These are phyloP conservation scores for Avena eriantha DNA, from an alignment of 176 grass and related monocot genomes.

Conservation along the genomic window DNA sequence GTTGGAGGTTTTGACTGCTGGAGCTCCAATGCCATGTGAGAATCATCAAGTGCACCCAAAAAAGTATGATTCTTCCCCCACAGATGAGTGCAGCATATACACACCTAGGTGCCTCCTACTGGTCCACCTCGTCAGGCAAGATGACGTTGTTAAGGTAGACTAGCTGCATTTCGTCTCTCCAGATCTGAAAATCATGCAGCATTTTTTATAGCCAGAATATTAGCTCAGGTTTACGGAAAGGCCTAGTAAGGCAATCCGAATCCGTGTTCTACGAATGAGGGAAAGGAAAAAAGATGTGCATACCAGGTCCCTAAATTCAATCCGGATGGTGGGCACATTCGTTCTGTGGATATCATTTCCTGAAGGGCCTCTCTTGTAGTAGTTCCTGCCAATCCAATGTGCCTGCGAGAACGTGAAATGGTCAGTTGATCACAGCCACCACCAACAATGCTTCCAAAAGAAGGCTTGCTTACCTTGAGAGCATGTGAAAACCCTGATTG, in stretches of 20 bases:
- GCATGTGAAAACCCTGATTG: conserved; percentile 98
- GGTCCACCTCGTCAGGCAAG: conserved; percentile 76
- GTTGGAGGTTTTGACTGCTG: neutral
- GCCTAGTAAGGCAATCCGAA: neutral
- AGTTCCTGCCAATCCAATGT: conserved; percentile 95
- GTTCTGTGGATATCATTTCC: conserved; percentile 95
- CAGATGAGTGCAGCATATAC: conserved; percentile 3
- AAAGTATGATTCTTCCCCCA: conserved; percentile 23
- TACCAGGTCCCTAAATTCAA: conserved; percentile 88
- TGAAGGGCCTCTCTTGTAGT: conserved; percentile 76
- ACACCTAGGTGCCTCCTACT: conserved; percentile 36
- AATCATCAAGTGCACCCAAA: conserved; percentile 21
- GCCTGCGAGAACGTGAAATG: conserved; percentile 51
- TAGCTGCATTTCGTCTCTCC: conserved; percentile 94
- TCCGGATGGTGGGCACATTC: conserved; percentile 93
- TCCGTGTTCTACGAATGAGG: neutral
- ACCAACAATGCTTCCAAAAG: conserved; percentile 6
- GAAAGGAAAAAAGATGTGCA: conserved; percentile 8
- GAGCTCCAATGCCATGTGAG: neutral
- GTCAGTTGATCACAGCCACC: conserved; percentile 1
- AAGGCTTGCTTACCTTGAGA: conserved; percentile 61
- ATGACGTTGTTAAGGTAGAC: conserved; percentile 72
- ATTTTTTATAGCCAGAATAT: conserved; percentile 21
- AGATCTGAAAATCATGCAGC: conserved; percentile 65
- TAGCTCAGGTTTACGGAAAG: conserved; percentile 7